Evolutionary conservation across 129 eudicot genomes (phyloP).

Genomic region (Solidago caesia): DNA sequence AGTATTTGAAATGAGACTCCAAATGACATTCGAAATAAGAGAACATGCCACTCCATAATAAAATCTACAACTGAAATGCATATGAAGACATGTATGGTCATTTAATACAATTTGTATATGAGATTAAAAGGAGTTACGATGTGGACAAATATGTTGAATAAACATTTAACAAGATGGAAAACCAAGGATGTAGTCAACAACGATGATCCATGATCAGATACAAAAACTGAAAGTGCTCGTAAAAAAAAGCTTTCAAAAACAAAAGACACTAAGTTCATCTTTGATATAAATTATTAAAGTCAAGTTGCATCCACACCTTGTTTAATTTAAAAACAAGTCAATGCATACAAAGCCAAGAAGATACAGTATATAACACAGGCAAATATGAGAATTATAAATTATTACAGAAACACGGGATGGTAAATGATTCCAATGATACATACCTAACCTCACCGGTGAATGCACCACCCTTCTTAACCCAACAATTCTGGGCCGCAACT

Average conservation of each 20-base stretch:
- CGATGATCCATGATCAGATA: background rate
- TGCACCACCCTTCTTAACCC: constrained; percentile 99
- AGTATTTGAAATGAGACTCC: constrained; percentile 10
- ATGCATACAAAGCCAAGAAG: constrained; percentile 11
- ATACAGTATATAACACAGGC: background rate
- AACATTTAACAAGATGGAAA: background rate
- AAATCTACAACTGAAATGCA: background rate
- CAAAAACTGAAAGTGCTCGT: background rate
- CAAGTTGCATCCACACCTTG: constrained; percentile 3
- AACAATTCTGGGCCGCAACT: constrained; percentile 95
- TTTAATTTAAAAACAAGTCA: background rate
- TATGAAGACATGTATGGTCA: background rate
- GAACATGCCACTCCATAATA: too few species aligned
- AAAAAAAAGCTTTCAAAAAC: background rate
- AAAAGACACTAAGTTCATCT: background rate
- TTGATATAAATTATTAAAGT: background rate
- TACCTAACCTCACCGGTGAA: constrained; percentile 97
- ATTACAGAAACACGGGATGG: background rate
- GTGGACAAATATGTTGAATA: background rate
- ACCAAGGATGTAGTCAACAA: background rate
- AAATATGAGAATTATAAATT: background rate
- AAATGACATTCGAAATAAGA: background rate
- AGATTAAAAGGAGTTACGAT: background rate
- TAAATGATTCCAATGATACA: constrained; percentile 18
- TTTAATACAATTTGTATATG: background rate